Evolutionary conservation across 2,329 filamentous ascomycete species (phyloP), one percentile per base, ranked within the genome.

Genomic region (Penicillium glabrum): DNA sequence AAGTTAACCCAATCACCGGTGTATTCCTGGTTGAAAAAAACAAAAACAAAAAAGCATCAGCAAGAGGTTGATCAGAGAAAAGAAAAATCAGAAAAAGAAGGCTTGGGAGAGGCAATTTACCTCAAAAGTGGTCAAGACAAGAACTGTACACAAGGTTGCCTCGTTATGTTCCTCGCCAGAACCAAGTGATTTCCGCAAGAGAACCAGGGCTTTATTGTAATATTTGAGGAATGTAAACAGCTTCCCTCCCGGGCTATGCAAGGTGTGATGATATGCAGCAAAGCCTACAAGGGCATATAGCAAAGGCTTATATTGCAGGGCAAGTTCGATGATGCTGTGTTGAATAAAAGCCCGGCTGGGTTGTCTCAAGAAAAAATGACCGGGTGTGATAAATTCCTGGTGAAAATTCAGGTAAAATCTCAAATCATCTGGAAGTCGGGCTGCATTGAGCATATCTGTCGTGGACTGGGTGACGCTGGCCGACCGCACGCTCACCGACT

Each of bases 1-100:
- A 98, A 80, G 67, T 96, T 97, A 52, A 96, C 86, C 92, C 92
- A 98, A 71, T 99, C 95, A 13, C 95, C 95, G 46, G 98, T 82
- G 67, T 92, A 96, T 76, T 98, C 95, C 91, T 96, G 67, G n/a
- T 23, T 14, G 21, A 11, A 45, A 57, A 57, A 52, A 37, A 21
- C 19, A 26, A 8, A 46, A 48, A 11, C 45, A 56, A 52, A 33
- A 21, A 21, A 26, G 26, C 48, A 46, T 48, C 16, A 51, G 48
- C 29, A 31, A 33, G 31, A 6, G 19, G 19, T 49, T 9, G 11
- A 37, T 21, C 5, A 19, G 14, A 26, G 24, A 7, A 6, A 7
- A 6, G 57, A 35, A 19, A 21, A 11, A 5, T 24, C 4, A 24
- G 26, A 35, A 27, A 54, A 39, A 31, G 33, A 45, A 11, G 3